Conservation (phyloP, 148 eudicot genomes). For the Diospyros lotus region DNA sequence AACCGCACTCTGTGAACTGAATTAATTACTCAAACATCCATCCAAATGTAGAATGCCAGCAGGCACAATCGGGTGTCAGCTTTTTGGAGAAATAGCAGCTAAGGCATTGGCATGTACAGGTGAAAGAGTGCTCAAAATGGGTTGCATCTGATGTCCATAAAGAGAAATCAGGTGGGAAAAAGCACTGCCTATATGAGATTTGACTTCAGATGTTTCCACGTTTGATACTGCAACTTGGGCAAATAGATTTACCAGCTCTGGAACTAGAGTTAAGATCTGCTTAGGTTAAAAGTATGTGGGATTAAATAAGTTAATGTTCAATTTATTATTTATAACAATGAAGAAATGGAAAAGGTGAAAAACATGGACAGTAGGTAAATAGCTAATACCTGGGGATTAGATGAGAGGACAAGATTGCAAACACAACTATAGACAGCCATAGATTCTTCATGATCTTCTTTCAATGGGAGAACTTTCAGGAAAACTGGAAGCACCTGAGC, state of each 20-base stretch:
- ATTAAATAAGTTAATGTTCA: background rate
- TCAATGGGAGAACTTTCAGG: slow-evolving; percentile 79
- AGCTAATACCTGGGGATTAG: slow-evolving; percentile 70
- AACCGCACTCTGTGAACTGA: background rate
- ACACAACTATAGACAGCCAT: slow-evolving; percentile 83
- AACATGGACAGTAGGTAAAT: background rate
- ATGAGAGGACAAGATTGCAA: slow-evolving; percentile 75
- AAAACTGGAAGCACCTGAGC: slow-evolving; percentile 85
- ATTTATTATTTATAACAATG: background rate
- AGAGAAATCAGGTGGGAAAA: slow-evolving; percentile 84
- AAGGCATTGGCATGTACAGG: slow-evolving; percentile 90
- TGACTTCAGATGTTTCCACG: slow-evolving; percentile 71
- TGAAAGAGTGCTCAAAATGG: slow-evolving; percentile 67
- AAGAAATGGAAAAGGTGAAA: background rate
- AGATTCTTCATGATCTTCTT: slow-evolving; percentile 92
- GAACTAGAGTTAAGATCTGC: slow-evolving; percentile 77
- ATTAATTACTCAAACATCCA: slow-evolving; percentile 1
- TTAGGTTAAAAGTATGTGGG: background rate
- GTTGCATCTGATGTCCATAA: slow-evolving; percentile 93
- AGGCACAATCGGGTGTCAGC: slow-evolving; percentile 31
- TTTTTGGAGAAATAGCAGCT: slow-evolving; percentile 66
- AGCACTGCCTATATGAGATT: slow-evolving; percentile 73
- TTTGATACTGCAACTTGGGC: slow-evolving; percentile 86
- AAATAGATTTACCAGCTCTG: slow-evolving; percentile 76
- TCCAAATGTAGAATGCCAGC: background rate